These are phyloP conservation scores for Trichophyton mentagrophytes DNA, from an alignment of 2,329 filamentous ascomycete genomes.

Conservation along the genomic window DNA sequence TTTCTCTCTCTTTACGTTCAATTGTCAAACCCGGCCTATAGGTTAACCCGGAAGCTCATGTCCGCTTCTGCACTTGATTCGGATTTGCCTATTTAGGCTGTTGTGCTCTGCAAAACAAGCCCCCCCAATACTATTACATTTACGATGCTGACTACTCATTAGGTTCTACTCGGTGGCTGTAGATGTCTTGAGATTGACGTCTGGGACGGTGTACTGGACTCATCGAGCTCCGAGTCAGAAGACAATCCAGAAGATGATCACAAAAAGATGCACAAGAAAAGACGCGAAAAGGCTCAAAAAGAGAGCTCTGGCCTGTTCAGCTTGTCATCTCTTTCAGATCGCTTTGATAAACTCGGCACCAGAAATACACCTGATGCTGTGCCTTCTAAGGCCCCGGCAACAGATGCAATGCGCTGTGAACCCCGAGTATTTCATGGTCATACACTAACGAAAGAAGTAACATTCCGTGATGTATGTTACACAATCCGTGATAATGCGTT, in stretches of 20 bases:
- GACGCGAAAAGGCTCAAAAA: slow-evolving; percentile 12
- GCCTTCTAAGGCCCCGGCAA: slow-evolving; percentile 14
- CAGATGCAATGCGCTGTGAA: slow-evolving; percentile 35
- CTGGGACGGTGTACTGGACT: slow-evolving; percentile 58
- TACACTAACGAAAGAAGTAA: slow-evolving; percentile 72
- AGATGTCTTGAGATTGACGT: slow-evolving; percentile 92
- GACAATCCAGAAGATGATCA: slow-evolving; percentile 15
- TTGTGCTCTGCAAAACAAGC: background rate
- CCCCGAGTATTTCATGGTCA: slow-evolving; percentile 77
- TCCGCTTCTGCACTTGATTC: background rate
- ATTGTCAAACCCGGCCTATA: background rate
- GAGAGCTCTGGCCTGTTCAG: slow-evolving; percentile 15
- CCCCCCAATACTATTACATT: background rate
- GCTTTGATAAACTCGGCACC: slow-evolving; percentile 8
- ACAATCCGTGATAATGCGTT: slow-evolving; percentile 72
- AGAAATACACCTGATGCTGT: slow-evolving; percentile 15
- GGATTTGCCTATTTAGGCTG: background rate
- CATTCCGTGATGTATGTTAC: slow-evolving; percentile 75
- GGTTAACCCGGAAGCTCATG: background rate
- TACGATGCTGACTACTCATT: slow-evolving; percentile 6
- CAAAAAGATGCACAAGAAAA: slow-evolving; percentile 17
- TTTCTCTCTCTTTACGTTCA: background rate
- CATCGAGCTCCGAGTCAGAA: slow-evolving; percentile 22
- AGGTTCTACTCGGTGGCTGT: slow-evolving; percentile 64
- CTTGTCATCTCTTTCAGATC: slow-evolving; percentile 12